Evolutionary conservation across 176 grass and related monocot genomes (phyloP), one percentile per base, ranked within the genome.

Genomic region (Aegilops speltoides): DNA sequence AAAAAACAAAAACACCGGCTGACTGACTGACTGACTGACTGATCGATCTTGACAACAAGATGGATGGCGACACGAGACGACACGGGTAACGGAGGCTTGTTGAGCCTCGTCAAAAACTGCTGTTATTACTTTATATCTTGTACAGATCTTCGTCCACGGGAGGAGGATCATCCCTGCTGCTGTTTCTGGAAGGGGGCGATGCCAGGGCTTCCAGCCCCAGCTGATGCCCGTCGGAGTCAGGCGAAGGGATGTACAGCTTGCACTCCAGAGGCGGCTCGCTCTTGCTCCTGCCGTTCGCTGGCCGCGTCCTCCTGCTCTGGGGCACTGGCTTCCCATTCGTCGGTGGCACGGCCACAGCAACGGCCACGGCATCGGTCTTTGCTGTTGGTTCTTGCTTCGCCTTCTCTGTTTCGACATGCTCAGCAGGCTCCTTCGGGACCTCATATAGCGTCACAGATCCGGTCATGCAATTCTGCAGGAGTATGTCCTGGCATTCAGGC

Each of bases 181-280:
- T 78, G 60, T 93, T 66, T 82, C 79, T 61, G 24, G 73, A 86
- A 82, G 75, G 61, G 17, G 74, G 74, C 31, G 81, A 81, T 50
- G 79, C 75, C 7, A 88, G 69, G 8, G 24, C 64, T 66, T 90
- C 87, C 83, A 86, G 63, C 25, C 79, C 81, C 3, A 54, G 84
- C 29, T 92, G 93, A 54, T 82, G 86, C 28, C 76, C 87, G 20
- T 94, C 84, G 0, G 92, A 93, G 63, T 94, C 94, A 0, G 97
- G 97, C 3, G 94, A 99, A n/a, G 90, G 90, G 64, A 92, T 91
- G 84, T 87, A 96, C 90, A 97, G 43, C 36, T 90, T 92, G 76
- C 90, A 91, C 72, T 97, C 97, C 63, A 84, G n/a, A 34, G 94
- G 79, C 12, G 94, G 92, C 73, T 96, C 97, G 3, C 97, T 99